phyloP scores from a whole-genome alignment of 2,329 filamentous ascomycete genomes.

The Diplodia corticola region DNA sequence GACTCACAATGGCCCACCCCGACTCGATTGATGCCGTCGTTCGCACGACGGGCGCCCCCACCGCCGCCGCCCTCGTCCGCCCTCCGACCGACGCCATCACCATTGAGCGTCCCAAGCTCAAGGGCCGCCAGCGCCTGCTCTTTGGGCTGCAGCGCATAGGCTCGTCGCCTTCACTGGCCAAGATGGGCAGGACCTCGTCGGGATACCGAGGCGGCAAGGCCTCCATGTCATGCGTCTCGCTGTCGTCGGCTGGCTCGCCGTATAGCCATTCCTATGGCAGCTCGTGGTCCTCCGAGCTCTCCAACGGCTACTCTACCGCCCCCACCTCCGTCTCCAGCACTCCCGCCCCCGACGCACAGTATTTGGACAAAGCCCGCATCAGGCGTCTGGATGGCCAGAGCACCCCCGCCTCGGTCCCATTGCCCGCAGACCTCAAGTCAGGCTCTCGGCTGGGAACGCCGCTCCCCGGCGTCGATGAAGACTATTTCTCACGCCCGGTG shows the following conservation, averaged over 20 bases:
- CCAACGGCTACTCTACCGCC: conserved; percentile 57
- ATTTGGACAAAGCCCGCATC: conserved; percentile 57
- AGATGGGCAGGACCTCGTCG: conserved; percentile 64
- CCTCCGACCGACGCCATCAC: conserved; percentile 13
- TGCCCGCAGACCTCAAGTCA: conserved; percentile 64
- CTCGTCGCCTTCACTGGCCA: conserved; percentile 72
- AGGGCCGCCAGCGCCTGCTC: conserved; percentile 68
- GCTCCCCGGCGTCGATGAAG: conserved; percentile 40
- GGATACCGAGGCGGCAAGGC: conserved; percentile 65
- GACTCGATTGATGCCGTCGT: conserved; percentile 23
- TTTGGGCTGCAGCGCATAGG: conserved; percentile 77
- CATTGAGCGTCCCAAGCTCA: conserved; percentile 53
- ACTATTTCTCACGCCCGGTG: conserved; percentile 50
- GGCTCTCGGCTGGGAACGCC: conserved; percentile 40
- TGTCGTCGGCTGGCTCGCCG: conserved; percentile 53
- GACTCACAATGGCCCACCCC: conserved; percentile 6
- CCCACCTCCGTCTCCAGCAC: conserved; percentile 54
- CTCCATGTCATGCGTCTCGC: conserved; percentile 65
- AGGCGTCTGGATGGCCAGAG: conserved; percentile 54
- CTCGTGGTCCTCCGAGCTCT: conserved; percentile 58
- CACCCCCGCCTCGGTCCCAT: conserved; percentile 55
- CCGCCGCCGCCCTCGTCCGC: background rate
- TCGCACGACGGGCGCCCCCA: background rate
- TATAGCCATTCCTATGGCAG: conserved; percentile 57
- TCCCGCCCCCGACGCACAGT: conserved; percentile 47